A percentile compares a stretch with the other conserved stretches of the same genome.
Conservation (phyloP, 306 rosid species). For the Dryas octopetala region DNA sequence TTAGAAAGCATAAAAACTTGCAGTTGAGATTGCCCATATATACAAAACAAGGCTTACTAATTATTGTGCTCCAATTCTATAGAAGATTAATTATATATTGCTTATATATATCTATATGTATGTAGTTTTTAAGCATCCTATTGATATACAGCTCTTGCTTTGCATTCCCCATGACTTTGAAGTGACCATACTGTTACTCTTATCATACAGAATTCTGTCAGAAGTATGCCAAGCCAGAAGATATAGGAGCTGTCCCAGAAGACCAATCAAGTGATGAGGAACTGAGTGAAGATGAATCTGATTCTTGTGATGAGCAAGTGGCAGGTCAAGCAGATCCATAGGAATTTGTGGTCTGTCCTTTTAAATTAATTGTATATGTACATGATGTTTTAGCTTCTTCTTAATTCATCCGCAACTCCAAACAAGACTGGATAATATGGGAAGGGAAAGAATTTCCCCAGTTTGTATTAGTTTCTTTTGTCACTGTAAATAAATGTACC, state of each 20-base stretch:
- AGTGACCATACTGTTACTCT: slow-evolving; percentile 1
- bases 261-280: slow-evolving; percentile 77
- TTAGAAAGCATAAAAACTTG: not conserved
- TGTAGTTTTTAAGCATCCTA: no score
- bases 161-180: not conserved
- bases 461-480: slow-evolving; percentile 29
- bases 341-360: slow-evolving; percentile 19
- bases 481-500: slow-evolving; percentile 50
- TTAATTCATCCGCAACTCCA: slow-evolving; percentile 46
- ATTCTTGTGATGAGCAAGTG: slow-evolving; percentile 67
- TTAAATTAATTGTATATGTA: slow-evolving; percentile 41
- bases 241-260: slow-evolving; percentile 59
- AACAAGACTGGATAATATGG: slow-evolving; percentile 39
- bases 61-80: not conserved
- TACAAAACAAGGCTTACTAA: not conserved
- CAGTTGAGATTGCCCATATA: not conserved
- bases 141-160: not conserved
- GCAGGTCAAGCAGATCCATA: slow-evolving; percentile 79
- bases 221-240: slow-evolving; percentile 88
- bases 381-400: slow-evolving; percentile 43
- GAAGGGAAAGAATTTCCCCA: slow-evolving; percentile 40
- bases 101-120: not conserved
- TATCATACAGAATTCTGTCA: slow-evolving; percentile 70
- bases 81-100: not conserved
- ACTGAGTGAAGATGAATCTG: slow-evolving; percentile 69